These are phyloP conservation scores for Coemansia asiatica DNA, from an alignment of 192 early-diverging fungal species.

Conservation along the genomic window DNA sequence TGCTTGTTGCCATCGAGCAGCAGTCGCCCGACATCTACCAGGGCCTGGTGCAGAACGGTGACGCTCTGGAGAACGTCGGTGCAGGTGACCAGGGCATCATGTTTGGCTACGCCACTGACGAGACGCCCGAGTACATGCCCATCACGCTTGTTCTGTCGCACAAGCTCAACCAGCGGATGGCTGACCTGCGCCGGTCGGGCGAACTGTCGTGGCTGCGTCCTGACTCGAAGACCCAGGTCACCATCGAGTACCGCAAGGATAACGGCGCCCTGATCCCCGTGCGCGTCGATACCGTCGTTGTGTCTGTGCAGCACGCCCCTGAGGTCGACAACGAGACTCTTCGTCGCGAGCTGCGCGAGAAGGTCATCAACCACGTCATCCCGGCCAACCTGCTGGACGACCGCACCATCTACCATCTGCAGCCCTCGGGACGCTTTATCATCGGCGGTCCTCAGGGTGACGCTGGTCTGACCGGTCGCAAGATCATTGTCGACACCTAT, in stretches of 20 bases:
- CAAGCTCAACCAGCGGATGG: constrained; percentile 96
- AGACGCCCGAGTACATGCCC: constrained; percentile 99
- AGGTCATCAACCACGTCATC: constrained; percentile 91
- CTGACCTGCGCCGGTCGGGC: constrained; percentile 92
- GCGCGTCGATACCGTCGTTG: constrained; percentile 95
- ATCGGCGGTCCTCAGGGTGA: constrained; percentile 99
- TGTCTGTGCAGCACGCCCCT: constrained; percentile 94
- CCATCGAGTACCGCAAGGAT: constrained; percentile 97
- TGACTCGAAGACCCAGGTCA: constrained; percentile 99
- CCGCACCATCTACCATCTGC: constrained; percentile 92
- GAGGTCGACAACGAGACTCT: constrained; percentile 85
- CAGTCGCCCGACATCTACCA: constrained; percentile 99
- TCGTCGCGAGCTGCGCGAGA: constrained; percentile 83
- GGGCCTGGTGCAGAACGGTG: constrained; percentile 91
- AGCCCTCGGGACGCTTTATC: constrained; percentile 98
- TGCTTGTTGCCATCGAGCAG: constrained; percentile 99
- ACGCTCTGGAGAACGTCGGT: constrained; percentile 94
- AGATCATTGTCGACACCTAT: constrained; percentile 84
- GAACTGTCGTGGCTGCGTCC: constrained; percentile 91
- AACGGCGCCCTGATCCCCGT: constrained; percentile 92
- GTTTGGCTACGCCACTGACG: constrained; percentile 96
- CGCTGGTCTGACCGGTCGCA: constrained; percentile 98
- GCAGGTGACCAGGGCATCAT: constrained; percentile 98
- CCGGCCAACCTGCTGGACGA: constrained; percentile 86
- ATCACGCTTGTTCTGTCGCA: constrained; percentile 92